Percentiles rank a stretch among this genome's conserved stretches.
Conservation (phyloP, 2,329 filamentous ascomycete species). For the Escovopsis sp. region DNA sequence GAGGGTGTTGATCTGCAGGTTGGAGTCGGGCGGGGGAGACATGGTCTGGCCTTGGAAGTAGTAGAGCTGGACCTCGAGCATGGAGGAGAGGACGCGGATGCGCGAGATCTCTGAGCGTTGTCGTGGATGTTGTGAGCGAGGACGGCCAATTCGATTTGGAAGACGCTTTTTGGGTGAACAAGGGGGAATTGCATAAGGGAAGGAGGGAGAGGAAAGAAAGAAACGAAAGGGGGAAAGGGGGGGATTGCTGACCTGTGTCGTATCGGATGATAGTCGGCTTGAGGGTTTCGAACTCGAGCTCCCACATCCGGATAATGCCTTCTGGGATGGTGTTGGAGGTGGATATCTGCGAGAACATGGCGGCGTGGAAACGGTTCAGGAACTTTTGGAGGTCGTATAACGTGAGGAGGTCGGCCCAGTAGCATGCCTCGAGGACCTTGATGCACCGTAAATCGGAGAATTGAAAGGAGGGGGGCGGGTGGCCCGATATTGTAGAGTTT, state of each 20-base stretch:
- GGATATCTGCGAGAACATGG: constrained; percentile 31
- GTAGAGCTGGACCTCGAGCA: constrained; percentile 37
- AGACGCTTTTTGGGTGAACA: neutral
- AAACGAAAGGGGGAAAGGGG: too few species aligned
- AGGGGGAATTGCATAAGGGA: too few species aligned
- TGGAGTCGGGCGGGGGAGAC: neutral
- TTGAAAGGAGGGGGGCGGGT: constrained; percentile 34
- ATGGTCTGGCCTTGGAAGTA: constrained; percentile 22
- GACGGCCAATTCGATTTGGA: too few species aligned
- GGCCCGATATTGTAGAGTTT: constrained; percentile 20
- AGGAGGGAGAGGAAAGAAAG: too few species aligned
- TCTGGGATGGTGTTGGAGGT: constrained; percentile 30
- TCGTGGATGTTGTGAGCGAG: too few species aligned
- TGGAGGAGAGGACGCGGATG: constrained; percentile 32
- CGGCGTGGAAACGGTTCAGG: constrained; percentile 31
- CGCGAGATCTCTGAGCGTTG: constrained; percentile 30
- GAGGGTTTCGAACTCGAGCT: constrained; percentile 36
- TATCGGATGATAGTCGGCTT: constrained; percentile 28
- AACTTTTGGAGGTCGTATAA: constrained; percentile 35
- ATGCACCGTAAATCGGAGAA: constrained; percentile 30
- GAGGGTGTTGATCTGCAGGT: constrained; percentile 27
- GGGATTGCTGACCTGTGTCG: constrained; percentile 25
- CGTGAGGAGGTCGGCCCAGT: constrained; percentile 27
- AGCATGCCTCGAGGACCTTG: constrained; percentile 21
- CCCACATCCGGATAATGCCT: constrained; percentile 30